phyloP scores from a whole-genome alignment of 148 eudicot species.

The Polygonum aviculare region DNA sequence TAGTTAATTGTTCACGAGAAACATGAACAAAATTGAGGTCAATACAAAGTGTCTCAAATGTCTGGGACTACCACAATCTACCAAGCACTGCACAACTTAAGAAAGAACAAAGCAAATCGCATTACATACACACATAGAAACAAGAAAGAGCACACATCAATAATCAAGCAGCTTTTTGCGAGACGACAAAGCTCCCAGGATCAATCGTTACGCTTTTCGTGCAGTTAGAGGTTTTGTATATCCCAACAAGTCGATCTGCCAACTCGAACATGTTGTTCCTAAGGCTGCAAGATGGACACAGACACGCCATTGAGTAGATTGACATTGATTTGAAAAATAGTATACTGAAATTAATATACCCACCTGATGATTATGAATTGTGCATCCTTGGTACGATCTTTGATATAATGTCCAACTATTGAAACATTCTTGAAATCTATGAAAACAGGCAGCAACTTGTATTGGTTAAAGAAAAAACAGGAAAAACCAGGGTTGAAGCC shows the following conservation, averaged over 20 bases:
- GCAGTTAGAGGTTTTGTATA: constrained; percentile 96
- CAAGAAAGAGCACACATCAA: constrained; percentile 9
- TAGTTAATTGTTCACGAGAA: background rate
- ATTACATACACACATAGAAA: background rate
- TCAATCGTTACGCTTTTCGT: constrained; percentile 91
- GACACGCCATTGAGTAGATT: background rate
- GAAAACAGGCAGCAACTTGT: background rate
- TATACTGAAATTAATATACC: background rate
- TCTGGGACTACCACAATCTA: background rate
- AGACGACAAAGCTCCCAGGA: constrained; percentile 75
- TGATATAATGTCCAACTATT: constrained; percentile 94
- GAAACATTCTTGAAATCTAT: constrained; percentile 97
- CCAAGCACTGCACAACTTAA: background rate
- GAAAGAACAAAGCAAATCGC: background rate
- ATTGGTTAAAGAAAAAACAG: background rate
- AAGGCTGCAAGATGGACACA: constrained; percentile 49
- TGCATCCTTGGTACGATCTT: constrained; percentile 94
- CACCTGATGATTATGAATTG: constrained; percentile 95
- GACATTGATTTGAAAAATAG: background rate
- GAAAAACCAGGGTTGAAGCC: background rate
- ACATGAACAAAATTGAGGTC: background rate
- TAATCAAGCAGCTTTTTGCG: constrained; percentile 49
- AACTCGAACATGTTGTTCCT: constrained; percentile 98
- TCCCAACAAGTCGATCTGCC: constrained; percentile 96
- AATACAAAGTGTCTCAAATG: background rate